Evolutionary conservation across 2,329 filamentous ascomycete genomes (phyloP), one percentile per base, ranked within the genome.

Genomic region (Ophiostoma piceae): DNA sequence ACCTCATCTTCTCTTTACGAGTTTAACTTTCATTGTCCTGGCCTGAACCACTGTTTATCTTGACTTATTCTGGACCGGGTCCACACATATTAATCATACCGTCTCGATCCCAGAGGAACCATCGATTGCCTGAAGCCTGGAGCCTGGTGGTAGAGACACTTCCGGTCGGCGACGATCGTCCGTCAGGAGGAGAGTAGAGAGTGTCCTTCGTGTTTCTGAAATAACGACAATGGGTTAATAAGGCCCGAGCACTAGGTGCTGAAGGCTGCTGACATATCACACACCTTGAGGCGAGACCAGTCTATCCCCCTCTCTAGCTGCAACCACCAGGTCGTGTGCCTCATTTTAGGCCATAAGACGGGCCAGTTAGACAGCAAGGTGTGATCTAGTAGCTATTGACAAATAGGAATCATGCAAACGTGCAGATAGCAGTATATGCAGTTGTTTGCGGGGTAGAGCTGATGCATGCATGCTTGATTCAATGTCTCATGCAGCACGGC

Each of bases 61-160:
- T 57, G 51, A 57, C 51, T 57, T 57, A 57, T 57, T 57, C n/a
- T 57, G 51, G 51, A 16, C 51, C 7, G 22, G 51, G 22, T 57
- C 51, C 51, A 57, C 51, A 26, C 8, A 26, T 4, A 57, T 26
- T 26, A 57, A 22, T 29, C 22, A 12, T 26, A 26, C 9, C n/a
- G 11, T 26, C n/a, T 26, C 51, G 51, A 57, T 57, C 51, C n/a
- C 26, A n/a, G 51, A 26, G 51, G 22, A 57, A 57, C n/a, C 51
- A 4, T 57, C 51, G 51, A 57, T 57, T 11, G 51, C 22, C n/a
- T 29, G 26, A 2, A 29, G 26, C 26, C 26, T 29, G 26, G 26
- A 1, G n/a, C 2, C 26, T 57, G 51, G 26, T 8, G 22, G 26
- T 57, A 57, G n/a, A 26, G n/a, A 26, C 51, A 26, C 51, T 22